Evolutionary conservation across 441 rosid genomes (phyloP).

Genomic region (Populus tomentosa): DNA sequence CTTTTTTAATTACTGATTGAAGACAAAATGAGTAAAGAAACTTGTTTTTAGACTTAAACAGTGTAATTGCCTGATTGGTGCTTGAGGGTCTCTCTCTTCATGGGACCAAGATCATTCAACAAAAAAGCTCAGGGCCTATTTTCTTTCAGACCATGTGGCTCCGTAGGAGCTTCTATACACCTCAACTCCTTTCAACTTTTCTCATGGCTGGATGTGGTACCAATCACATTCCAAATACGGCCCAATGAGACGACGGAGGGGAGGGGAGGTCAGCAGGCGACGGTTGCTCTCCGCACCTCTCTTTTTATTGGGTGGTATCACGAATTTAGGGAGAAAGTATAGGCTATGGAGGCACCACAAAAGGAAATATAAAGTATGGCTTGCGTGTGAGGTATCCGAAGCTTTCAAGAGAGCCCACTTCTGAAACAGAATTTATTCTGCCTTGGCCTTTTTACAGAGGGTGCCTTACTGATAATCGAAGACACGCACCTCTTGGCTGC

Average conservation of each 20-base stretch:
- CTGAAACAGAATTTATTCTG: constrained; percentile 25
- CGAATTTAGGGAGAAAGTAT: constrained; percentile 10
- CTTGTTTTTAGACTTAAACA: constrained; percentile 11
- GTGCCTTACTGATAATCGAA: background rate
- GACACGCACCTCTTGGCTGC: background rate
- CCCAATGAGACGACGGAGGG: background rate
- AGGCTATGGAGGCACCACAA: constrained; percentile 4
- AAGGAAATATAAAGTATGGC: constrained; percentile 12
- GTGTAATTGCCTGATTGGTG: background rate
- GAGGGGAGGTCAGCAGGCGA: constrained; percentile 1
- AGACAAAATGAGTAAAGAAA: constrained; percentile 18
- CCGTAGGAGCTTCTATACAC: background rate
- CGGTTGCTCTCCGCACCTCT: constrained; percentile 14
- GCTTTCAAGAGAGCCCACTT: constrained; percentile 22
- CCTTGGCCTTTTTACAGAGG: constrained; percentile 5
- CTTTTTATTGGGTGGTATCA: constrained; percentile 14
- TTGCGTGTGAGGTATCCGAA: constrained; percentile 33
- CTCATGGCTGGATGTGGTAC: background rate
- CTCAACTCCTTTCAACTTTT: background rate
- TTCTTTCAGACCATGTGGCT: constrained; percentile 6
- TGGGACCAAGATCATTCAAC: constrained; percentile 5
- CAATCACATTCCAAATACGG: background rate
- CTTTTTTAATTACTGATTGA: constrained; percentile 12
- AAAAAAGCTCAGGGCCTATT: background rate
- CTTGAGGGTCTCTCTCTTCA: constrained; percentile 4